Evolutionary conservation across 163 green algal genomes (phyloP).

Genomic region (Scenedesmus sp.): DNA sequence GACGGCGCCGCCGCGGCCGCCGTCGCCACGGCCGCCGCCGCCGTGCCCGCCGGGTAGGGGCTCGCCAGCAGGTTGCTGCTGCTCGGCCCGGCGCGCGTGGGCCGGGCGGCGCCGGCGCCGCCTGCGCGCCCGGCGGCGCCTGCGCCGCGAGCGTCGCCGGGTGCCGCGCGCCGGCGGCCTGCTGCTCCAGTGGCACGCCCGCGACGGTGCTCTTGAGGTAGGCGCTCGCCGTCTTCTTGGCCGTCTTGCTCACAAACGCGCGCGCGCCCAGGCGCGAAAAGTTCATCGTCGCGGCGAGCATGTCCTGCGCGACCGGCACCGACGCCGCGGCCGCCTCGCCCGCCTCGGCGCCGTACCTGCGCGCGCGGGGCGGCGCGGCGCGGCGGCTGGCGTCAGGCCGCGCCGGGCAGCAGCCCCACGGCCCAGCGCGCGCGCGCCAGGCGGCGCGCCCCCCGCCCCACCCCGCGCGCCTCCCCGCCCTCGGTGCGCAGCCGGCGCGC

Average conservation of each 20-base stretch:
- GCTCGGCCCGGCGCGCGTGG: background rate
- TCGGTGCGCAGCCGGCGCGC: too few relatives aligned
- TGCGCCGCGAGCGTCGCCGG: too few relatives aligned
- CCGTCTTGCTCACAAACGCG: slow-evolving; percentile 42
- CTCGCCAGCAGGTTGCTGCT: slow-evolving; percentile 3
- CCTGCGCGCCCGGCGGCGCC: background rate
- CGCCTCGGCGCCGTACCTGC: slow-evolving; percentile 42
- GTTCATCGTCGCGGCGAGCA: slow-evolving; percentile 43
- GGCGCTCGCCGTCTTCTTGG: slow-evolving; percentile 31
- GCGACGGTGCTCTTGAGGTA: slow-evolving; percentile 43
- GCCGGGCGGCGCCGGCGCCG: background rate
- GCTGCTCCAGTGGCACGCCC: slow-evolving; percentile 30
- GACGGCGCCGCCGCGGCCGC: background rate
- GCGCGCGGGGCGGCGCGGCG: background rate
- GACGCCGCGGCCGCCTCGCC: slow-evolving; percentile 9
- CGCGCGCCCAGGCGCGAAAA: slow-evolving; percentile 43
- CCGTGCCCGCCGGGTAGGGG: slow-evolving; percentile 7
- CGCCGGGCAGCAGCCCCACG: too few relatives aligned
- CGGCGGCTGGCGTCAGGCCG: too few relatives aligned
- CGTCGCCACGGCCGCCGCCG: background rate
- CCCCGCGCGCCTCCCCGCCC: too few relatives aligned
- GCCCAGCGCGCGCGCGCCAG: too few relatives aligned
- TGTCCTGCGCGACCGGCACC: slow-evolving; percentile 37
- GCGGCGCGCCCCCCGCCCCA: background rate
- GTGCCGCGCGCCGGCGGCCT: slow-evolving; percentile 12